phyloP scores from a whole-genome alignment of 2,329 filamentous ascomycete species.

The Ophiostoma sp. region DNA sequence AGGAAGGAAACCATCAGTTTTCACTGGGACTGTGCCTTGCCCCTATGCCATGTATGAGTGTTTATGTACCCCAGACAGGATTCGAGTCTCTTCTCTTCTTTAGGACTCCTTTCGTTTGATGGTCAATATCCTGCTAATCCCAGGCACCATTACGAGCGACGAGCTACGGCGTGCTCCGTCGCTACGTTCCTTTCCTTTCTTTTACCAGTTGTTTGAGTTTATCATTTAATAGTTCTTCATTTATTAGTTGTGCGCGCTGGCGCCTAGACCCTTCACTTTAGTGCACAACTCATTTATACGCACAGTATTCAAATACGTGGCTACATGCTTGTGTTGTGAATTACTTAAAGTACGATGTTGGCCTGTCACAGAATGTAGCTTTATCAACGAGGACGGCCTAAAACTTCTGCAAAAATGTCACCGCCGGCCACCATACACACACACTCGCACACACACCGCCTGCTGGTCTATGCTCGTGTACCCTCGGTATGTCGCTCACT shows the following conservation, averaged over 20 bases:
- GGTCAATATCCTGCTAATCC: not conserved
- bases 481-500: not conserved
- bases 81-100: not conserved
- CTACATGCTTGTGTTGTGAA: too few relatives aligned
- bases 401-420: not conserved
- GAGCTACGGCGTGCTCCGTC: not conserved
- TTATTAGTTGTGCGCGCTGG: not conserved
- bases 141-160: not conserved
- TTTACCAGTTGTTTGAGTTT: not conserved
- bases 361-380: not conserved
- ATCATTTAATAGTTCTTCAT: not conserved
- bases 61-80: slow-evolving; percentile 1
- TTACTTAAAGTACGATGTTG: not conserved
- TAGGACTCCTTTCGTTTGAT: not conserved
- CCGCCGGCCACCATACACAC: not conserved
- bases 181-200: not conserved
- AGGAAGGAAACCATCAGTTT: not conserved
- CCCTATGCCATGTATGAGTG: not conserved
- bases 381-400: not conserved
- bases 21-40: not conserved
- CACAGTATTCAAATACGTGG: not conserved
- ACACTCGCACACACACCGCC: not conserved
- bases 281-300: not conserved
- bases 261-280: not conserved
- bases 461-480: not conserved